Percentiles rank a stretch among this genome's conserved stretches.
phyloP scores from a whole-genome alignment of 176 grass and related monocot species.

The Oryza rufipogon region DNA sequence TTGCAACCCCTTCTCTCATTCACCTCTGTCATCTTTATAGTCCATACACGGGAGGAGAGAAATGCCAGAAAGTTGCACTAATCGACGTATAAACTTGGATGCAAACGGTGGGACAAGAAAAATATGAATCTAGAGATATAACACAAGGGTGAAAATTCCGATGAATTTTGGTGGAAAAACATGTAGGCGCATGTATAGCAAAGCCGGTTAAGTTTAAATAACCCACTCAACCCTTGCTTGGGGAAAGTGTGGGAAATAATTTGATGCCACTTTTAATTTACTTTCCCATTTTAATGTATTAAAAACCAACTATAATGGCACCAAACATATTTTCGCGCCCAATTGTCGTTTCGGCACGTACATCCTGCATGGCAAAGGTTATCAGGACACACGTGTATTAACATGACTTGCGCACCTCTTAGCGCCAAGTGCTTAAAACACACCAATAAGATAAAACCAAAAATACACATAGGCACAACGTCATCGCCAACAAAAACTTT shows the following conservation, averaged over 20 bases:
- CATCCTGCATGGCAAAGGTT: not conserved
- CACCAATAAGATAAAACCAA: not conserved
- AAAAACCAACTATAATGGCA: not conserved
- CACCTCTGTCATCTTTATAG: too few species aligned
- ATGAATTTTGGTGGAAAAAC: too few species aligned
- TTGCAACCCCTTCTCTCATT: too few species aligned
- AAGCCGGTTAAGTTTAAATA: not conserved
- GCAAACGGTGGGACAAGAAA: too few species aligned
- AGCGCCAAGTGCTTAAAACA: not conserved
- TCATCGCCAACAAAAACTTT: not conserved
- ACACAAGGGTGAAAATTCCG: too few species aligned
- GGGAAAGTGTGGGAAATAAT: not conserved
- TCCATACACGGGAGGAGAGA: too few species aligned
- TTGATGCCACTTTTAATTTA: not conserved
- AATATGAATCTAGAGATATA: too few species aligned
- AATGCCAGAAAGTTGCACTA: too few species aligned
- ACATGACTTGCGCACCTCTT: not conserved
- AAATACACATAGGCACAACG: not conserved
- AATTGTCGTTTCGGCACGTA: not conserved
- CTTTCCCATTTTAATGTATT: not conserved
- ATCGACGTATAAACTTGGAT: too few species aligned
- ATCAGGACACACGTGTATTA: not conserved
- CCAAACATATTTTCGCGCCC: not conserved
- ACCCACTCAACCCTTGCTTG: not conserved
- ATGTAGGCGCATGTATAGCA: too few species aligned